phyloP scores from a whole-genome alignment of 331 rosid genomes.

The Dryas integrifolia region DNA sequence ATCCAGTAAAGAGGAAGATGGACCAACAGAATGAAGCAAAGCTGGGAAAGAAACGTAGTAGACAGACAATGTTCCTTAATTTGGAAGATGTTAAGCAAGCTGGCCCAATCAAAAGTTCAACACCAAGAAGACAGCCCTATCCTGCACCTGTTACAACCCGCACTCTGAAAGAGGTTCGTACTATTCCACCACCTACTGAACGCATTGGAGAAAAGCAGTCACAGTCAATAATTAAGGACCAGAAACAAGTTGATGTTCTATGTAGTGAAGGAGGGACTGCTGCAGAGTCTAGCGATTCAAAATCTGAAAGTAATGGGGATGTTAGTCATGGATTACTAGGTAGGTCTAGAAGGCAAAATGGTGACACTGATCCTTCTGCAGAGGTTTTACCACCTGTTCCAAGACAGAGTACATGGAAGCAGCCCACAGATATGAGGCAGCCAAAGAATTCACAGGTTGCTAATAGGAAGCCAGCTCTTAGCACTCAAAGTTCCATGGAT shows the following conservation, averaged over 20 bases:
- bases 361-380: constrained; percentile 52
- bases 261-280: constrained; percentile 55
- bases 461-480: constrained; percentile 57
- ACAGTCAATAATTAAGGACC: constrained; percentile 53
- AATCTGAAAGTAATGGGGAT: constrained; percentile 72
- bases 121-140: constrained; percentile 83
- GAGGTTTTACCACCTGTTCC: constrained; percentile 75
- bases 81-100: constrained; percentile 96
- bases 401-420: constrained; percentile 93
- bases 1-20: constrained; percentile 76
- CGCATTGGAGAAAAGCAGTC: constrained; percentile 54
- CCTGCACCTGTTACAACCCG: constrained; percentile 62
- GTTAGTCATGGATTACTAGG: constrained; percentile 46
- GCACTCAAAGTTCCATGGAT: constrained; percentile 62
- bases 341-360: constrained; percentile 62
- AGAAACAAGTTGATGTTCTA: constrained; percentile 52
- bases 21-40: constrained; percentile 85
- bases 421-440: constrained; percentile 64
- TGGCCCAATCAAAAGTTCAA: constrained; percentile 82
- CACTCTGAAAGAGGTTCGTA: constrained; percentile 64
- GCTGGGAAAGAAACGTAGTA: constrained; percentile 92
- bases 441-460: constrained; percentile 54
- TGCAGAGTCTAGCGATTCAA: constrained; percentile 53
- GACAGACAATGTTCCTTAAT: constrained; percentile 94
- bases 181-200: constrained; percentile 50